A percentile compares a stretch with the other conserved stretches of the same genome.
Conservation (phyloP, 805 yeast species). For the Barnettozyma pratensis region DNA sequence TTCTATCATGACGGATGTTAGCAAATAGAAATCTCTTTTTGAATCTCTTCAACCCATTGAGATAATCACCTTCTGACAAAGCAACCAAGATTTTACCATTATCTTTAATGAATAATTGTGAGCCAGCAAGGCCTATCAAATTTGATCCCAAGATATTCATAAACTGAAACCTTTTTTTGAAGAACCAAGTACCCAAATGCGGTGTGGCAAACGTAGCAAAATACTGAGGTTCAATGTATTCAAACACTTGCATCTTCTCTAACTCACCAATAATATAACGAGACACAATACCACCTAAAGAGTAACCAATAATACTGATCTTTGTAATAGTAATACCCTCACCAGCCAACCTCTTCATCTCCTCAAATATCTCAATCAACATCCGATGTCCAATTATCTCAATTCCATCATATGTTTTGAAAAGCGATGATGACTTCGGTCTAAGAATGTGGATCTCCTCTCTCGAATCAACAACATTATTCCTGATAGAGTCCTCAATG, state of each 20-base stretch:
- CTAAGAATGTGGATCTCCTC: conserved; percentile 39
- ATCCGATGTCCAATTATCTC: conserved; percentile 67
- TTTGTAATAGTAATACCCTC: conserved; percentile 33
- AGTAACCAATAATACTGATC: conserved; percentile 80
- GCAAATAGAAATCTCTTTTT: conserved; percentile 58
- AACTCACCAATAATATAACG: conserved; percentile 77
- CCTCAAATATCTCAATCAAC: conserved; percentile 54
- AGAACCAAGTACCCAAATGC: conserved; percentile 58
- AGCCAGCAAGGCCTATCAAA: conserved; percentile 63
- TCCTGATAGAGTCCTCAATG: conserved; percentile 38
- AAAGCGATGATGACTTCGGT: conserved; percentile 60
- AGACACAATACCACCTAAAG: conserved; percentile 82
- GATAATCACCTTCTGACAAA: conserved; percentile 36
- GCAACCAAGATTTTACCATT: conserved; percentile 40
- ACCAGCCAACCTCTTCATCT: conserved; percentile 31
- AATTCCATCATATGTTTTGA: conserved; percentile 83
- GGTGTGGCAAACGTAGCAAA: conserved; percentile 77
- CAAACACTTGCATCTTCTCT: conserved; percentile 50
- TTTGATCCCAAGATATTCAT: conserved; percentile 50
- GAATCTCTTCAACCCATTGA: conserved; percentile 53
- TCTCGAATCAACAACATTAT: conserved; percentile 34
- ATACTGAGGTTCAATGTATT: conserved; percentile 51
- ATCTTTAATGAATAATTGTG: conserved; percentile 60
- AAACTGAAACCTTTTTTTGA: conserved; percentile 29
- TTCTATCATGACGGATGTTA: conserved; percentile 74